A percentile compares a stretch with the other conserved stretches of the same genome.
phyloP scores from a whole-genome alignment of 495 filamentous ascomycete species.

The Talaromyces borbonicus region DNA sequence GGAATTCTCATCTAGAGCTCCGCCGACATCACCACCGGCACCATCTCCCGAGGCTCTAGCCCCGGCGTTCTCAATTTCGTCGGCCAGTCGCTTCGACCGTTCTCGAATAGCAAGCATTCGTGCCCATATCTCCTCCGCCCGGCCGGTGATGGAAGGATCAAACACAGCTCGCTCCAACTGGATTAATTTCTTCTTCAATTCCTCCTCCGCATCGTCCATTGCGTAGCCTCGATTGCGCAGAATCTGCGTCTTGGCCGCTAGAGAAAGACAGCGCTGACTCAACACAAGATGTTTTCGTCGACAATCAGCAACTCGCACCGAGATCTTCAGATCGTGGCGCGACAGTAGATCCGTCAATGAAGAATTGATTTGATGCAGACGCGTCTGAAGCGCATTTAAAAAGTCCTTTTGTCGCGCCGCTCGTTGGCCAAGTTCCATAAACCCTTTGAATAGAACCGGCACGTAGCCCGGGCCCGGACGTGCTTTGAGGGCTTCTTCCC shows the following conservation, averaged over 20 bases:
- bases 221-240: constrained; percentile 87
- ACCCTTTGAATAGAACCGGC: constrained; percentile 61
- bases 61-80: constrained; percentile 70
- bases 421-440: constrained; percentile 62
- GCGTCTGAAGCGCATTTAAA: constrained; percentile 59
- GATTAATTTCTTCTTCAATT: constrained; percentile 73
- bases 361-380: constrained; percentile 88
- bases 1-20: constrained; percentile 63
- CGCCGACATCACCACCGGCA: constrained; percentile 35
- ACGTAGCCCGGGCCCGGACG: constrained; percentile 71
- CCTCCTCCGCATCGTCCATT: constrained; percentile 83
- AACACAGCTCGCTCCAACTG: constrained; percentile 63
- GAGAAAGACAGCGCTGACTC: constrained; percentile 67
- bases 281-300: constrained; percentile 70
- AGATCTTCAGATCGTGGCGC: constrained; percentile 72
- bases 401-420: constrained; percentile 67
- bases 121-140: constrained; percentile 95
- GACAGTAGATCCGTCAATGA: constrained; percentile 68
- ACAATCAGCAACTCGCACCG: constrained; percentile 69
- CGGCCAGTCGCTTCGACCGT: constrained; percentile 65
- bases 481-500: constrained; percentile 84
- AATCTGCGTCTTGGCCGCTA: constrained; percentile 88
- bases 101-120: constrained; percentile 78
- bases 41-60: constrained; percentile 38
- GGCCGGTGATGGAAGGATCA: constrained; percentile 74